Base-by-base conservation (phyloP, 345 rosid genomes). In the Geranium brycei region DNA sequence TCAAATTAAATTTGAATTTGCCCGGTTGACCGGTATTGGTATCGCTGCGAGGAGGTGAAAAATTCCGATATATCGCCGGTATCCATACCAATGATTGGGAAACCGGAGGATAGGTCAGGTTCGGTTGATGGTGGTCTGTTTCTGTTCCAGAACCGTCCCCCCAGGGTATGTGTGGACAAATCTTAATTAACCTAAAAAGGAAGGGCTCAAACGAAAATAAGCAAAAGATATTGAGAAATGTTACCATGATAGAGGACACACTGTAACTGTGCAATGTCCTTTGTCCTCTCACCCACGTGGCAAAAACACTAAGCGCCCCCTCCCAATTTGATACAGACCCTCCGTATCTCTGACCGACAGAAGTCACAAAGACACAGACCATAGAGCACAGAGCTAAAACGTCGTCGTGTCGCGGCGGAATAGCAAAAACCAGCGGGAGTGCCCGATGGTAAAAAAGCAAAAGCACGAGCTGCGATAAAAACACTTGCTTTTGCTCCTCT, bases 371-470 rank as follows among this genome's bases (percentile, higher is more conserved):
- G 53, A 13, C 3, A 6, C 53, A 47, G 12, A 47, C 2, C 7
- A 7, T 15, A 47, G 53, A 10, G 53, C 15, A 8, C 53, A 13
- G 17, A 1, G 1, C 40, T 61, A 64, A 13, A 8, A n/a, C 32
- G 4, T 1, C 17, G 8, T 7, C 16, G 17, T 19, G 5, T 19
- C 14, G 28, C 12, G 11, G 55, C 35, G 6, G 14, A 67, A 16
- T 68, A 75, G 82, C 57, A 67, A 75, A 73, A 77, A 67, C 14
- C 0, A 10, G 14, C 53, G 19, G 56, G 76, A 66, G 81, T 72
- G 82, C 81, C 61, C 41, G 41, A 35, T 35, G 1, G 4, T 0
- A 15, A 70, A 77, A 76, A 70, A 31, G 63, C 8, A 13, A 38
- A 60, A 60, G 16, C 18, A 38, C 38, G 31, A 63, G 78, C 60